These are phyloP conservation scores for Ceratobasidium sp. DNA, from an alignment of 1,284 basidiomycete genomes.

Conservation along the genomic window DNA sequence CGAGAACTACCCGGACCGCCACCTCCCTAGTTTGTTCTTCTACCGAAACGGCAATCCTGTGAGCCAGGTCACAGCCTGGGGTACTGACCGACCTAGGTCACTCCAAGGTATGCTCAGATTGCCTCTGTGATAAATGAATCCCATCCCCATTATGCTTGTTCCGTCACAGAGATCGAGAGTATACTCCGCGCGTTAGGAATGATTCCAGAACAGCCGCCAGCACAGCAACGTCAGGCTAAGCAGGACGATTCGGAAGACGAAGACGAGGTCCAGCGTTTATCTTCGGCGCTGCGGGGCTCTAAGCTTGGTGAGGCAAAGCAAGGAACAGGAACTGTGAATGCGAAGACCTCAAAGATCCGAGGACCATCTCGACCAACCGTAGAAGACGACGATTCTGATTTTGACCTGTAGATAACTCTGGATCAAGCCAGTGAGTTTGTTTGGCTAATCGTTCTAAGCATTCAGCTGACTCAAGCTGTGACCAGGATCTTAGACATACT, in stretches of 20 bases:
- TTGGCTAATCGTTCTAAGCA: too few relatives aligned
- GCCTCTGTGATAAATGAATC: not conserved
- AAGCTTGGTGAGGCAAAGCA: conserved; percentile 48
- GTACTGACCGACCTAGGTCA: conserved; percentile 76
- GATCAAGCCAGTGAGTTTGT: too few relatives aligned
- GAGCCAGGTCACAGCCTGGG: conserved; percentile 87
- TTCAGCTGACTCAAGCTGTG: too few relatives aligned
- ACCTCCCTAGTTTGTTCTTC: conserved; percentile 91
- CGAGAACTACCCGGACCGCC: conserved; percentile 91
- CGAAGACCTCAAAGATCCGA: conserved; percentile 62
- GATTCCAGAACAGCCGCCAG: conserved; percentile 29
- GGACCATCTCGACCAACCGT: conserved; percentile 55
- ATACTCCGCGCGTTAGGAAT: conserved; percentile 37
- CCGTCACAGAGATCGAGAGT: conserved; percentile 32
- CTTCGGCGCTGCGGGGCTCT: conserved; percentile 25
- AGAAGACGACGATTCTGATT: conserved; percentile 73
- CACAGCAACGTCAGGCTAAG: conserved; percentile 45
- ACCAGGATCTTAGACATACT: too few relatives aligned
- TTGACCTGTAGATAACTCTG: conserved; percentile 62
- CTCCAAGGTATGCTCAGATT: conserved; percentile 71
- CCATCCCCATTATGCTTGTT: not conserved
- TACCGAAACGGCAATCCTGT: conserved; percentile 91
- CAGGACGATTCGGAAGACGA: conserved; percentile 61
- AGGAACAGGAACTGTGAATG: conserved; percentile 64
- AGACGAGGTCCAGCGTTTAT: conserved; percentile 24